These are phyloP conservation scores for Candida insectorum DNA, from an alignment of 805 yeast genomes.

Conservation along the genomic window DNA sequence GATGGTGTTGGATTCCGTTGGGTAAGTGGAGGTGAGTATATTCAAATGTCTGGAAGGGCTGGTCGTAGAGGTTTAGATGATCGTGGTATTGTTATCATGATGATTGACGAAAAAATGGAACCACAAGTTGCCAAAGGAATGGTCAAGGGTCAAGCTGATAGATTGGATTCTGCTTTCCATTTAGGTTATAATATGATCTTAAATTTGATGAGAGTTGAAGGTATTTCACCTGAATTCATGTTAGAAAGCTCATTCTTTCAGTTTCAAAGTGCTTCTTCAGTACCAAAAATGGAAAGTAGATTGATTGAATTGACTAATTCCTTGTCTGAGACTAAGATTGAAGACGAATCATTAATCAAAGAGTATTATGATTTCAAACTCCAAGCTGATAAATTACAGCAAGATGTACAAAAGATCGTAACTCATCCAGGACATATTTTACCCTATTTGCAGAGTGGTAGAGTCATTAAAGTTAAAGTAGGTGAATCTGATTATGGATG, in stretches of 20 bases:
- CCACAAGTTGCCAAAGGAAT: slow-evolving; percentile 98
- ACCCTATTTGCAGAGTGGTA: slow-evolving; percentile 84
- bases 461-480: slow-evolving; percentile 69
- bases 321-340: slow-evolving; percentile 51
- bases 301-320: slow-evolving; percentile 52
- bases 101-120: slow-evolving; percentile 99
- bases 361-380: slow-evolving; percentile 81
- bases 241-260: slow-evolving; percentile 91
- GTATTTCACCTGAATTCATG: slow-evolving; percentile 97
- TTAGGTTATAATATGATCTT: slow-evolving; percentile 96
- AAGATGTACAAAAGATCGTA: slow-evolving; percentile 75
- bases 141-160: slow-evolving; percentile 99
- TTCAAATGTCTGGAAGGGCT: slow-evolving; percentile 99
- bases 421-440: slow-evolving; percentile 88
- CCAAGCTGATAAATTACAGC: slow-evolving; percentile 66
- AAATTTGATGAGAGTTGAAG: slow-evolving; percentile 95
- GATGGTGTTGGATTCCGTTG: slow-evolving; percentile 97
- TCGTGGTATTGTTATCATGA: slow-evolving; percentile 98
- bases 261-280: slow-evolving; percentile 88
- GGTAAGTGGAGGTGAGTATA: slow-evolving; percentile 99
- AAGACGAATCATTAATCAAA: slow-evolving; percentile 68
- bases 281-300: slow-evolving; percentile 76
- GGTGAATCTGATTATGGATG: slow-evolving; percentile 81
- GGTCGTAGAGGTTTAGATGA: slow-evolving; percentile 90
- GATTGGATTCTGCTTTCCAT: slow-evolving; percentile 96